Evolutionary conservation across 73 alveolate genomes (phyloP), one percentile per base, ranked within the genome.

Genomic region (Loxodes magnus): DNA sequence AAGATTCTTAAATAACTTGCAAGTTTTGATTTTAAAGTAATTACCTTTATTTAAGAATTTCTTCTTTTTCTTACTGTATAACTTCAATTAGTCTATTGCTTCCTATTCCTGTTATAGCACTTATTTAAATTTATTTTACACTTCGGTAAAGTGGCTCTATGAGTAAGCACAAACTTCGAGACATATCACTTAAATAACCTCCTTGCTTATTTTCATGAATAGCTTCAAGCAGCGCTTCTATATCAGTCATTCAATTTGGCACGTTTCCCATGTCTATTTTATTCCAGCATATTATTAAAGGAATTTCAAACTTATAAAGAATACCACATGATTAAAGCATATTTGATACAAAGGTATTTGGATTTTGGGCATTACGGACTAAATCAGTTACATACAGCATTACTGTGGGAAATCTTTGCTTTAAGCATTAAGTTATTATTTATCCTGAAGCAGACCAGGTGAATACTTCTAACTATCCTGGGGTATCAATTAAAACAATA

Each of bases 361-460:
- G 97, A 53, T 91, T 87, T 66, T 55, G 65, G 66, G 94, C 74
- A n/a, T n/a, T n/a, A 72, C 97, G 66, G 10, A 90, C 94, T 21
- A 87, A 77, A 52, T 91, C 98, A 29, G 84, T 78, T 10, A 91
- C 86, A 73, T 91, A 91, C 14, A 88, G 54, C 43, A 77, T 71
- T 7, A 86, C 77, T 4, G 97, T 79, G 6, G 98, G 98, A 68
- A 83, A 83, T 16, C 88, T 39, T 41, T 80, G 66, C 4, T 93
- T 74, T 12, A 91, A 72, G 31, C 95, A 73, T 51, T 91, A 90
- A 16, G 96, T 72, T 14, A 91, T 91, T 23, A 91, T 67, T 51
- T 69, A 67, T 28, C 98, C 98, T 25, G 92, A 66, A 4, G 98
- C 97, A 34, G 92, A 68, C 96, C 94, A 79, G 0, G 98, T 83